Percentiles rank a stretch among this genome's conserved stretches.
Conservation (phyloP, 2,329 filamentous ascomycete species). For the Fusarium pseudocircinatum region DNA sequence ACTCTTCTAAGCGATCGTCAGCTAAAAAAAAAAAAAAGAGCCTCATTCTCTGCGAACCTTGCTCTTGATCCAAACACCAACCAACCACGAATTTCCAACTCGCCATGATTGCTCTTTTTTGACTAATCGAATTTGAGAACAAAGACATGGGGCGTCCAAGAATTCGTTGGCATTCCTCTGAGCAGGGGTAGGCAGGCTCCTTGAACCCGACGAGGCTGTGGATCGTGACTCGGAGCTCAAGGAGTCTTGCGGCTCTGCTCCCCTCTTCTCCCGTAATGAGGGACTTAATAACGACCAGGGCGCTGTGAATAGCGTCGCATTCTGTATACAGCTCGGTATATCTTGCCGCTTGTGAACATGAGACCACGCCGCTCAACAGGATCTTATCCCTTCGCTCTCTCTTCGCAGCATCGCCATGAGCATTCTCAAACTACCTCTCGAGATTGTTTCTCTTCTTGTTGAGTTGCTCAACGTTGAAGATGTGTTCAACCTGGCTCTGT, state of each 20-base stretch:
- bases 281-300: slow-evolving; percentile 6
- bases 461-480: slow-evolving; percentile 66
- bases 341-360: slow-evolving; percentile 19
- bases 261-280: not conserved
- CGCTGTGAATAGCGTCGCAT: slow-evolving; percentile 13
- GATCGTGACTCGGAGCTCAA: not conserved
- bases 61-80: not conserved
- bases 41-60: not conserved
- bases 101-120: not conserved
- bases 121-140: not conserved
- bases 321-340: not conserved
- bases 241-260: slow-evolving; percentile 24
- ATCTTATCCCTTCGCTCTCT: not conserved
- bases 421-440: slow-evolving; percentile 63
- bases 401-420: slow-evolving; percentile 50
- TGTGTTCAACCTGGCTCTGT: slow-evolving; percentile 64
- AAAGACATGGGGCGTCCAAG: slow-evolving; percentile 2
- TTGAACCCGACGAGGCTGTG: not conserved
- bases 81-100: not conserved
- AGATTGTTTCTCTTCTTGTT: slow-evolving; percentile 70
- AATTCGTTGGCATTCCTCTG: not conserved
- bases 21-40: slow-evolving; percentile 1
- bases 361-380: not conserved
- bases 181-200: not conserved
- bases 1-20: not conserved